These are phyloP conservation scores for Rubus parviflorus DNA, from an alignment of 306 rosid species.

Conservation along the genomic window DNA sequence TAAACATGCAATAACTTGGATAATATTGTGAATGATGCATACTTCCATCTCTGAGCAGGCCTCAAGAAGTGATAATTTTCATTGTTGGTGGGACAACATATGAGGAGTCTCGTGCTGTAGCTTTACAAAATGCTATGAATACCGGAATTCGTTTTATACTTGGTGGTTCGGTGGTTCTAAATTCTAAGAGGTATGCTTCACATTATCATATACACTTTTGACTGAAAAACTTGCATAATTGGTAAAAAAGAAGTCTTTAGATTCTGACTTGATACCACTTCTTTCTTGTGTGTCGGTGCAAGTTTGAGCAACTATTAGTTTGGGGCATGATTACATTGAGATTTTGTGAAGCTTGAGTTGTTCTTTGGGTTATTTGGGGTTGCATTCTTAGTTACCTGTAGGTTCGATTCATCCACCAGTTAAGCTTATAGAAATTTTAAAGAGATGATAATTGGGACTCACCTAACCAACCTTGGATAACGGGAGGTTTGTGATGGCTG, in stretches of 20 bases:
- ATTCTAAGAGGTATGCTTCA: conserved; percentile 75
- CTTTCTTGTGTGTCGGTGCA: neutral
- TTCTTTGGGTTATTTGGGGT: neutral
- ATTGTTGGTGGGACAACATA: conserved; percentile 96
- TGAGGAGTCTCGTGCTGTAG: conserved; percentile 87
- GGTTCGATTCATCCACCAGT: neutral
- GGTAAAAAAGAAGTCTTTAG: conserved; percentile 10
- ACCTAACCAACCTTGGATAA: neutral
- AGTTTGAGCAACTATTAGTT: neutral
- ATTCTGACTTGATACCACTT: neutral
- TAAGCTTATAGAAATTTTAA: neutral
- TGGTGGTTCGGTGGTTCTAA: conserved; percentile 87
- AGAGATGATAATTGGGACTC: neutral
- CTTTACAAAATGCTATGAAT: conserved; percentile 75
- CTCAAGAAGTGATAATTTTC: conserved; percentile 87
- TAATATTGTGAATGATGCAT: conserved; percentile 24
- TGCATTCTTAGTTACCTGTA: neutral
- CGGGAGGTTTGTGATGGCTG: conserved; percentile 3
- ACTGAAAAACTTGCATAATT: conserved; percentile 14
- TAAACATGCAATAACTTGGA: neutral
- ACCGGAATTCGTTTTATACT: conserved; percentile 78
- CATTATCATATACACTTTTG: conserved; percentile 12
- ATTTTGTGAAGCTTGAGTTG: neutral
- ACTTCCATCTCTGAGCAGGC: conserved; percentile 53
- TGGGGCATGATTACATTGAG: neutral